Conservation (phyloP, 139 green algal species). For the Closterium sp. region DNA sequence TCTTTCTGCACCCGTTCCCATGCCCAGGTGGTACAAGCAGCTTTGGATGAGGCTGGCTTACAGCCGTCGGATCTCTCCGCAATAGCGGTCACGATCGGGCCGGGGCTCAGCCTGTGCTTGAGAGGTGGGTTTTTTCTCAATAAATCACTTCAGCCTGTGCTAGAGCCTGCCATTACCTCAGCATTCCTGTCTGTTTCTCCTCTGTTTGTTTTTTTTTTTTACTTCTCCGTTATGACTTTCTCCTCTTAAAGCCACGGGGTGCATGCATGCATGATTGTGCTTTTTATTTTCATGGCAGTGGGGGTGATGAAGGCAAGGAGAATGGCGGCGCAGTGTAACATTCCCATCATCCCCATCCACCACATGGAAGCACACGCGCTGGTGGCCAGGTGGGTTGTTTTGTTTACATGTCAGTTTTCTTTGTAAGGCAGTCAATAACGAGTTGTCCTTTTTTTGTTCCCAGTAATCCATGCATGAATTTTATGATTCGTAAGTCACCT, state of each 20-base stretch:
- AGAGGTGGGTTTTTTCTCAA: constrained; percentile 48
- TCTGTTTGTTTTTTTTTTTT: too few species aligned
- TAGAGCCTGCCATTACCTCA: constrained; percentile 44
- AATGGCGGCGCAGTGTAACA: constrained; percentile 59
- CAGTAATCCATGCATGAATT: too few species aligned
- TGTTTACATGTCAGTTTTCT: too few species aligned
- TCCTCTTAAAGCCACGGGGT: too few species aligned
- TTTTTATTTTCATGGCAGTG: constrained; percentile 51
- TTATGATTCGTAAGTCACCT: too few species aligned
- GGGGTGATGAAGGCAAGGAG: constrained; percentile 85
- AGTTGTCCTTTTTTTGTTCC: too few species aligned
- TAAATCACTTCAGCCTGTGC: too few species aligned
- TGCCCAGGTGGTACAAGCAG: constrained; percentile 62
- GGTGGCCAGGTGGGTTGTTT: constrained; percentile 64
- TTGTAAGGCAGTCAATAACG: too few species aligned
- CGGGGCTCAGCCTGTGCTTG: constrained; percentile 90
- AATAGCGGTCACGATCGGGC: constrained; percentile 92
- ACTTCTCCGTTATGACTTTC: too few species aligned
- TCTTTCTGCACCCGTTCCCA: too few species aligned
- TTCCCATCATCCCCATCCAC: constrained; percentile 86
- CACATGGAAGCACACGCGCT: constrained; percentile 98
- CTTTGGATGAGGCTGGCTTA: constrained; percentile 63
- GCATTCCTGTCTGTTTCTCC: too few species aligned
- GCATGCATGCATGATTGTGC: too few species aligned
- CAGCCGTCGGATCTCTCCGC: constrained; percentile 62